A percentile compares a stretch with the other conserved stretches of the same genome.
These are phyloP conservation scores for Termitomyces sp. DNA, from an alignment of 768 basidiomycete genomes.

Conservation along the genomic window DNA sequence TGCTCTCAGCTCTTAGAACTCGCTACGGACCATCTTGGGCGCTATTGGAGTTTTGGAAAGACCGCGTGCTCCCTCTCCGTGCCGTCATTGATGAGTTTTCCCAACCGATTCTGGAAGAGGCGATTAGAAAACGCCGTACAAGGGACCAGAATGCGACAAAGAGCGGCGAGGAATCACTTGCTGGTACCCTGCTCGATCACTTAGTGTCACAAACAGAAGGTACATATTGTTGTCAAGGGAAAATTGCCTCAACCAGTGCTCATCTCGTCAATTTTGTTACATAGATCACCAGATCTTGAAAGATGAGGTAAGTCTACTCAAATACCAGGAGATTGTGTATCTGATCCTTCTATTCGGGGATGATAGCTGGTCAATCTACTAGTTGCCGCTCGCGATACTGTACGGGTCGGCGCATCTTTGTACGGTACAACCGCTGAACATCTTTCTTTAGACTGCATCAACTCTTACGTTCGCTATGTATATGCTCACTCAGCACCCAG, in stretches of 20 bases:
- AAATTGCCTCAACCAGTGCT: background rate
- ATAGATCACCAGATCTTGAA: slow-evolving; percentile 19
- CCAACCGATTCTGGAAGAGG: slow-evolving; percentile 48
- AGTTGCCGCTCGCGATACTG: slow-evolving; percentile 44
- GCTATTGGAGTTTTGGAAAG: slow-evolving; percentile 47
- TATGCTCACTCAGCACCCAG: slow-evolving; percentile 50
- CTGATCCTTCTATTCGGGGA: background rate
- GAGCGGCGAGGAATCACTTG: slow-evolving; percentile 19
- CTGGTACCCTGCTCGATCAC: slow-evolving; percentile 47
- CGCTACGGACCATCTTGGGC: slow-evolving; percentile 47
- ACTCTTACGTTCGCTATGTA: slow-evolving; percentile 53
- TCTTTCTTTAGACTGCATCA: slow-evolving; percentile 38
- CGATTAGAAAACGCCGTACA: slow-evolving; percentile 35
- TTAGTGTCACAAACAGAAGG: slow-evolving; percentile 53
- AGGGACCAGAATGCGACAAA: background rate
- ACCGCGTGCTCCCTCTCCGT: slow-evolving; percentile 43
- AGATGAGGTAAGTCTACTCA: slow-evolving; percentile 14
- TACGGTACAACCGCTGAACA: background rate
- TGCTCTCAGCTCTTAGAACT: slow-evolving; percentile 32
- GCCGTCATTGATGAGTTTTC: slow-evolving; percentile 46
- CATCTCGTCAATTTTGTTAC: background rate
- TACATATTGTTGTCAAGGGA: slow-evolving; percentile 16
- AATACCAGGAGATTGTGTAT: too few species aligned
- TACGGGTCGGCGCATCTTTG: slow-evolving; percentile 3
- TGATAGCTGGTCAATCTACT: slow-evolving; percentile 35